Base-by-base conservation (phyloP, 2,329 filamentous ascomycete genomes). In the Colletotrichum aenigma region DNA sequence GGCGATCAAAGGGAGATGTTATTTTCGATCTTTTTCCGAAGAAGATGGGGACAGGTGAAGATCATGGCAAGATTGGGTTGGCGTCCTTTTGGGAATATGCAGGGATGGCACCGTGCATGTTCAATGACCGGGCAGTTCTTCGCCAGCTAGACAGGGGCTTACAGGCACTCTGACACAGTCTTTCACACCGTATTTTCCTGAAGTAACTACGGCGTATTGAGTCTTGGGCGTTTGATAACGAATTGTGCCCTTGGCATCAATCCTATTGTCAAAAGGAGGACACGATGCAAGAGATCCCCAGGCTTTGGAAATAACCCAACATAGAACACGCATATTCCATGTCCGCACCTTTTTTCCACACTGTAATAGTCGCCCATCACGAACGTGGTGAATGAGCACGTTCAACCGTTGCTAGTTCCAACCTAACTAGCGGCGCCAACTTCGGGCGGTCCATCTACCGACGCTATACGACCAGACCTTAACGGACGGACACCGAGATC, bases 191-290 rank as follows among this genome's bases (percentile, higher is more conserved):
- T 48, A 48, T 48, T 48, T 48, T 48, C 43, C 9, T 48, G 0
- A 1, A 21, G n/a, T 48, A 0, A 21, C 6, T 3, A 0, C 0
- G 43, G 10, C n/a, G 9, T 21, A 0, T 13, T 48, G 43, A 48
- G 1, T 48, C 43, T 10, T 48, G 0, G 6, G 10, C 1, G 6
- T 0, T 48, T 21, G n/a, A 21, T 0, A 10, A 48, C 13, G 43
- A 13, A 10, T 21, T 48, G 43, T 6, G 43, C n/a, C 0, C n/a
- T 13, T 48, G 43, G 7, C 43, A 0, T 2, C 43, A 4, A 7
- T 21, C 0, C 43, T 1, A 2, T 0, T 6, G n/a, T 48, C n/a
- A 21, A 10, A 48, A 13, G 10, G n/a, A 48, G 43, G n/a, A 13
- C 43, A 48, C 3, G 38, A 48, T 48, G 2, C 38, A n/a, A 48